phyloP scores from a whole-genome alignment of 768 basidiomycete genomes.

The Russula vinacea region DNA sequence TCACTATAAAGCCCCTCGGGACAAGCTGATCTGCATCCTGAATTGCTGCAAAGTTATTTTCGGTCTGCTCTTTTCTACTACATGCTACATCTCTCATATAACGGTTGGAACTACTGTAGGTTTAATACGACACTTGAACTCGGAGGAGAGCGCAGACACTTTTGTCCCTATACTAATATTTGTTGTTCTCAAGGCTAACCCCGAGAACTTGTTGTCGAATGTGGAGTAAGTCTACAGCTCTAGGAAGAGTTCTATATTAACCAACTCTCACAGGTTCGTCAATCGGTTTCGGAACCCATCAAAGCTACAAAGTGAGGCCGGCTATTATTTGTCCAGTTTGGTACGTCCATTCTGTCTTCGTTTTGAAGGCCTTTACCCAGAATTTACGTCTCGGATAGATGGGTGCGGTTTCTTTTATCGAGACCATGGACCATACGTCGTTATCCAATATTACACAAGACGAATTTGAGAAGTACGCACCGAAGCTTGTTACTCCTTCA shows the following conservation, averaged over 20 bases:
- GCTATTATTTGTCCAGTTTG: constrained; percentile 94
- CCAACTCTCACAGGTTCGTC: constrained; percentile 65
- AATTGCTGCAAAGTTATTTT: constrained; percentile 99
- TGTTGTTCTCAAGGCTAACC: constrained; percentile 92
- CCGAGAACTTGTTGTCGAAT: constrained; percentile 88
- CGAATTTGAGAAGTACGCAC: constrained; percentile 76
- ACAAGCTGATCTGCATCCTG: constrained; percentile 95
- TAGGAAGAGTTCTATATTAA: background rate
- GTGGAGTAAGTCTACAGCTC: constrained; percentile 64
- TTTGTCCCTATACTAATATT: constrained; percentile 94
- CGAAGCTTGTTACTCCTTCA: background rate
- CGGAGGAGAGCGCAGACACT: constrained; percentile 87
- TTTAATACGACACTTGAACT: constrained; percentile 79
- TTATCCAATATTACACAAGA: constrained; percentile 91
- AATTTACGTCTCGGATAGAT: constrained; percentile 49
- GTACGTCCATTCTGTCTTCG: constrained; percentile 47
- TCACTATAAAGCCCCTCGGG: constrained; percentile 97
- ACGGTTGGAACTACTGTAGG: constrained; percentile 46
- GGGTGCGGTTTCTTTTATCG: constrained; percentile 96
- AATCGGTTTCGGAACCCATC: constrained; percentile 87
- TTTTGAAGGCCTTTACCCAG: background rate
- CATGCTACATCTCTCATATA: constrained; percentile 15
- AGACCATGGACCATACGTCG: constrained; percentile 95
- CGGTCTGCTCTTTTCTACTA: constrained; percentile 51
- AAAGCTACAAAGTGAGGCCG: constrained; percentile 91